Conservation (phyloP, 192 early-diverging fungal genomes). For the Entophlyctis helioformis region DNA sequence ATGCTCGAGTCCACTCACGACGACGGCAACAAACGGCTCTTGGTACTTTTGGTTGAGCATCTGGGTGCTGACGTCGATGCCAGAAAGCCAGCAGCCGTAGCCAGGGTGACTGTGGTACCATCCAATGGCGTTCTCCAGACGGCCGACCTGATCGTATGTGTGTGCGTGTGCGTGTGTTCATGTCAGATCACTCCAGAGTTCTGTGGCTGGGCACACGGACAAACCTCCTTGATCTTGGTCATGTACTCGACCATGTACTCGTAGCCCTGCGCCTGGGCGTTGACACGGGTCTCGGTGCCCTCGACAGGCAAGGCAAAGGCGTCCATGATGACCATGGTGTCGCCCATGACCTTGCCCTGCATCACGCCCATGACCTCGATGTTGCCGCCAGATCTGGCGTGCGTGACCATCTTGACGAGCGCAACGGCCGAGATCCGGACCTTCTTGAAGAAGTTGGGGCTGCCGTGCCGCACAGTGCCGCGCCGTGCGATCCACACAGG, state of each 20-base stretch:
- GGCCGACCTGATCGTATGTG: slow-evolving; percentile 48
- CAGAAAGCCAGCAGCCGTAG: slow-evolving; percentile 99
- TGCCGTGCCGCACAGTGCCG: slow-evolving; percentile 19
- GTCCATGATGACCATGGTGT: slow-evolving; percentile 91
- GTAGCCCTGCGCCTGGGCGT: slow-evolving; percentile 81
- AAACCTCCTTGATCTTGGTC: slow-evolving; percentile 65
- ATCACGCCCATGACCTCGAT: slow-evolving; percentile 98
- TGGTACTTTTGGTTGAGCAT: slow-evolving; percentile 88
- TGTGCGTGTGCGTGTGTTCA: too few species aligned
- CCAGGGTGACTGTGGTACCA: slow-evolving; percentile 99
- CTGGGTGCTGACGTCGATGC: slow-evolving; percentile 95
- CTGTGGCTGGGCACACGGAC: too few species aligned
- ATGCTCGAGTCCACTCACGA: too few species aligned
- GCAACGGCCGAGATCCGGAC: slow-evolving; percentile 91
- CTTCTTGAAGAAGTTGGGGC: slow-evolving; percentile 73
- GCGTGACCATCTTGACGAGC: slow-evolving; percentile 97
- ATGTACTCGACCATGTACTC: slow-evolving; percentile 97
- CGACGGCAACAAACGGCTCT: slow-evolving; percentile 91
- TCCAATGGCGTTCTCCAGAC: slow-evolving; percentile 85
- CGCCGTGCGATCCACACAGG: not conserved
- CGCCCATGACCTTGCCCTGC: slow-evolving; percentile 84
- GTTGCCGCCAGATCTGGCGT: slow-evolving; percentile 91
- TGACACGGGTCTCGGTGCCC: slow-evolving; percentile 95
- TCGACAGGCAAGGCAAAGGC: slow-evolving; percentile 96
- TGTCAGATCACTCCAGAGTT: too few species aligned